Evolutionary conservation across 441 rosid genomes (phyloP).

Genomic region (Pelargonium cotyledonis): DNA sequence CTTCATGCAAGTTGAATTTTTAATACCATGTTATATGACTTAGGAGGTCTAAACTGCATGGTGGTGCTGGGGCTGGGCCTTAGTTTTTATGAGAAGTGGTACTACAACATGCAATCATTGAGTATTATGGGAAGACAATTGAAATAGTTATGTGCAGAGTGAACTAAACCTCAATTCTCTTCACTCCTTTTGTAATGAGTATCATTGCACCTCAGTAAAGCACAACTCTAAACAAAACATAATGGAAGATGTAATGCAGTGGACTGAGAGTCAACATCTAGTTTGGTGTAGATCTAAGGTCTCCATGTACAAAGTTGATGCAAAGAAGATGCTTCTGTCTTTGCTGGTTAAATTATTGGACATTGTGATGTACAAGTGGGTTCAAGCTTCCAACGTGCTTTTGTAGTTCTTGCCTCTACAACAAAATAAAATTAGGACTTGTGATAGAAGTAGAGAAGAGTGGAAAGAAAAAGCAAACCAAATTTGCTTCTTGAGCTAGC

Average conservation of each 20-base stretch:
- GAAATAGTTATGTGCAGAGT: too few species aligned
- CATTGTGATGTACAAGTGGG: background rate
- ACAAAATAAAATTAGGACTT: background rate
- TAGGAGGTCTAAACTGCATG: background rate
- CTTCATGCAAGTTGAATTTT: background rate
- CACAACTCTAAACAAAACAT: too few species aligned
- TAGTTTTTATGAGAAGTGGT: background rate
- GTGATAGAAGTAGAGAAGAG: background rate
- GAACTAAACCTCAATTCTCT: too few species aligned
- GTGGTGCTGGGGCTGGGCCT: too few species aligned
- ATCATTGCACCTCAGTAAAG: too few species aligned
- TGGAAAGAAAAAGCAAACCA: too few species aligned
- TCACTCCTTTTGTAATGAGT: too few species aligned
- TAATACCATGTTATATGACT: background rate
- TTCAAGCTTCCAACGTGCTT: constrained; percentile 6
- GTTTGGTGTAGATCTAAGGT: background rate
- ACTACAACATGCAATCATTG: background rate
- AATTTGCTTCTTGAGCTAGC: too few species aligned
- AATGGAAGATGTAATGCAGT: too few species aligned
- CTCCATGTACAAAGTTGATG: background rate
- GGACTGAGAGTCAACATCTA: background rate
- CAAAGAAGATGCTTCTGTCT: background rate
- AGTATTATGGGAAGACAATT: background rate
- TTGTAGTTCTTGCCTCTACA: background rate
- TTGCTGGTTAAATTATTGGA: too few species aligned